These are phyloP conservation scores for Coprinellus micaceus DNA, from an alignment of 768 basidiomycete genomes.

Conservation along the genomic window DNA sequence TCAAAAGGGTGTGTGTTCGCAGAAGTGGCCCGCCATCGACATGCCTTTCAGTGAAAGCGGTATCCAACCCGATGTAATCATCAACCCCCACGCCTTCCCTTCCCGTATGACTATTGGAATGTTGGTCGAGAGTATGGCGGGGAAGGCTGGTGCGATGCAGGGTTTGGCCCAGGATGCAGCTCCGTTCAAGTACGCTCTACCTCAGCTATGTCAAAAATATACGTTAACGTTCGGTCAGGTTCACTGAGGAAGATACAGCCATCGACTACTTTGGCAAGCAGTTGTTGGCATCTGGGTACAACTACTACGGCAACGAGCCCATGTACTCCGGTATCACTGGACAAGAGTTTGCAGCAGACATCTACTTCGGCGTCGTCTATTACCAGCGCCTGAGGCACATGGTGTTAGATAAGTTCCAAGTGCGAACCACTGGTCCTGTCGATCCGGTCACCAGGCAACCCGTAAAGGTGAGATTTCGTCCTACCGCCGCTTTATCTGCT, in stretches of 20 bases:
- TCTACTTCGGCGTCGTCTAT: constrained; percentile 97
- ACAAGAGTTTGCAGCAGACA: constrained; percentile 97
- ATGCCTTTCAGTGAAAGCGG: constrained; percentile 99
- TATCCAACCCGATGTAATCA: constrained; percentile 98
- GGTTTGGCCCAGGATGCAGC: constrained; percentile 98
- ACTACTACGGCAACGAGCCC: constrained; percentile 98
- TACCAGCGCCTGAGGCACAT: constrained; percentile 98
- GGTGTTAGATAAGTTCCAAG: constrained; percentile 99
- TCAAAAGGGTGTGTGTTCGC: constrained; percentile 99
- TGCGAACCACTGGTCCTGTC: constrained; percentile 95
- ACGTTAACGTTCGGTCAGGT: constrained; percentile 45
- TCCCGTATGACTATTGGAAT: constrained; percentile 99
- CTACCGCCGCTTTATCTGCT: too few species aligned
- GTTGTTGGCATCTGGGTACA: constrained; percentile 89
- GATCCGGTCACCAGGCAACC: constrained; percentile 95
- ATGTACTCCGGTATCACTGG: constrained; percentile 99
- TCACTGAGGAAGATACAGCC: constrained; percentile 95
- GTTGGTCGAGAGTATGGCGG: constrained; percentile 99
- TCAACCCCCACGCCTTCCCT: constrained; percentile 99
- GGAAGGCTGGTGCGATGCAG: constrained; percentile 99
- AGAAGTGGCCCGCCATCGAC: constrained; percentile 96
- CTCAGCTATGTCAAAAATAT: constrained; percentile 6
- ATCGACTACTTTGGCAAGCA: constrained; percentile 97
- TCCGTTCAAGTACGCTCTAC: constrained; percentile 79
- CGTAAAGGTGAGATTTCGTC: constrained; percentile 66